These are phyloP conservation scores for Cladosporium sphaerospermum DNA, from an alignment of 2,329 filamentous ascomycete species.

Conservation along the genomic window DNA sequence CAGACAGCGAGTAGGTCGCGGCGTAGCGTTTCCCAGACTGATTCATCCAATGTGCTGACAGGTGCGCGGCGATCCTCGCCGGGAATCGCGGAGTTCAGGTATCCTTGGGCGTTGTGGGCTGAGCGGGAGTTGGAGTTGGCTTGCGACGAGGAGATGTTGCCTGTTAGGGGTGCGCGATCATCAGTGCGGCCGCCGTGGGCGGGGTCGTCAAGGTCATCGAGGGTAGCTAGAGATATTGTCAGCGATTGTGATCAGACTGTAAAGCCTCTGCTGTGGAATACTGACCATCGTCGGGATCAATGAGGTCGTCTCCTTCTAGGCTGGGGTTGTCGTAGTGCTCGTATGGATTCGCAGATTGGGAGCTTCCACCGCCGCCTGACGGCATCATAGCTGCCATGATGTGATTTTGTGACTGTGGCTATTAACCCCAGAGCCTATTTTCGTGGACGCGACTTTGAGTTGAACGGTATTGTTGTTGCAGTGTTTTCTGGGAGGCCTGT, in stretches of 20 bases:
- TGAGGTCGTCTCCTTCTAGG: constrained; percentile 45
- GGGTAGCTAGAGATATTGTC: constrained; percentile 55
- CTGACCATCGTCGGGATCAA: constrained; percentile 48
- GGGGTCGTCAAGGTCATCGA: constrained; percentile 91
- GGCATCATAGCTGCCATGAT: constrained; percentile 43
- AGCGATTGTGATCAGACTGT: background rate
- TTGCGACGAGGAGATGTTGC: constrained; percentile 60
- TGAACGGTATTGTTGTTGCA: too few relatives aligned
- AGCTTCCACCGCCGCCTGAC: constrained; percentile 27
- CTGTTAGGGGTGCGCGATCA: constrained; percentile 72
- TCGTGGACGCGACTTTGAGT: too few relatives aligned
- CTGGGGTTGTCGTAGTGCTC: constrained; percentile 41
- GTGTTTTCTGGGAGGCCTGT: too few relatives aligned
- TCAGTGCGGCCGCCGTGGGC: constrained; percentile 55
- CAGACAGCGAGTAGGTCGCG: constrained; percentile 88
- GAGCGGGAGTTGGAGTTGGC: constrained; percentile 49
- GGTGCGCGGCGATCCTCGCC: constrained; percentile 88
- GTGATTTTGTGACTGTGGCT: background rate
- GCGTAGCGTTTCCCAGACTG: constrained; percentile 93
- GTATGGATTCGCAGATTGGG: constrained; percentile 28
- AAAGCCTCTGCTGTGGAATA: background rate
- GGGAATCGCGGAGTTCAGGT: constrained; percentile 81
- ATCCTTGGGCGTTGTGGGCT: constrained; percentile 62
- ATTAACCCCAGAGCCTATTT: background rate
- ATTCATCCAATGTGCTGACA: constrained; percentile 92